These are phyloP conservation scores for Immersiporthe knoxdaviesiana DNA, from an alignment of 2,329 filamentous ascomycete genomes.

Conservation along the genomic window DNA sequence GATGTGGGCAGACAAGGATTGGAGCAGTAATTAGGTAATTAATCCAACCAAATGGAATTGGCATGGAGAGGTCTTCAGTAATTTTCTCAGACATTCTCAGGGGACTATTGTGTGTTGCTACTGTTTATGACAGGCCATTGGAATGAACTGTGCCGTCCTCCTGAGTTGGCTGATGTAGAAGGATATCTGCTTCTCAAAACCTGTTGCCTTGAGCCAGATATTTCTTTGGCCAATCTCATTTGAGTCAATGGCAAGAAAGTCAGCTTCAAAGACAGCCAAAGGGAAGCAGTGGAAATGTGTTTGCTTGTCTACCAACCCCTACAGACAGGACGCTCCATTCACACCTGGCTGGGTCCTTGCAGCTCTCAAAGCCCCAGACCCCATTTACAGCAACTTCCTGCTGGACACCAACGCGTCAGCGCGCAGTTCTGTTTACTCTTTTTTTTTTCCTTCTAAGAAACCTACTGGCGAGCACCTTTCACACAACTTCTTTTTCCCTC, in stretches of 20 bases:
- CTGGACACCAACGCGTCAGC: background rate
- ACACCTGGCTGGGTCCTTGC: background rate
- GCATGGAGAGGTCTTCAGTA: too few relatives aligned
- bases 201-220: background rate
- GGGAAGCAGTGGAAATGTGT: background rate
- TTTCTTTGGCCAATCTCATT: background rate
- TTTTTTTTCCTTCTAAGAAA: background rate
- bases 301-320: background rate
- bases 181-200: background rate
- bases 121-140: background rate
- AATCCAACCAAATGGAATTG: too few relatives aligned
- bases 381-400: background rate
- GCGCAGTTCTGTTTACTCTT: background rate
- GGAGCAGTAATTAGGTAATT: background rate
- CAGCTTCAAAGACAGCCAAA: background rate
- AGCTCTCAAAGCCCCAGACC: background rate
- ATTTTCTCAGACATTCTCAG: too few relatives aligned
- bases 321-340: background rate
- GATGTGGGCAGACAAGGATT: background rate
- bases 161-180: background rate
- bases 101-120: background rate
- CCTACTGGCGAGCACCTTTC: background rate
- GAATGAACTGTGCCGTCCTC: background rate
- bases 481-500: too few relatives aligned
- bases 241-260: background rate